phyloP scores from a whole-genome alignment of 1,284 basidiomycete genomes.

The Ustilago hordei region DNA sequence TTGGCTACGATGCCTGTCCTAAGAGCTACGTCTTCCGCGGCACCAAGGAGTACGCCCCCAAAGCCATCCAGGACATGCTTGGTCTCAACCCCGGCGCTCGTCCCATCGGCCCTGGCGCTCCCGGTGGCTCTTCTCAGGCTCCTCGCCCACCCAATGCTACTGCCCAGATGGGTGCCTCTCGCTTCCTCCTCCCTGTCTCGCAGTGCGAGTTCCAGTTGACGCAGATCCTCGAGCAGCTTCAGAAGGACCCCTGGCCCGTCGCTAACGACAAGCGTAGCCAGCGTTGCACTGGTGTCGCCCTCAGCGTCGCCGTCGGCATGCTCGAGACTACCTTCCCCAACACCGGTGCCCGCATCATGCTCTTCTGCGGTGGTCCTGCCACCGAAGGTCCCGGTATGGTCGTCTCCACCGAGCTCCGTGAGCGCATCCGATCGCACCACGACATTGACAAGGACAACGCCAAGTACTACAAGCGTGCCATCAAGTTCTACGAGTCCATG shows the following conservation, averaged over 20 bases:
- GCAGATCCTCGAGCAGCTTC: slow-evolving; percentile 87
- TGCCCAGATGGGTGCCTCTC: slow-evolving; percentile 81
- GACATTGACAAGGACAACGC: slow-evolving; percentile 98
- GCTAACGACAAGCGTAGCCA: slow-evolving; percentile 94
- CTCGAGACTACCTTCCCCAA: slow-evolving; percentile 96
- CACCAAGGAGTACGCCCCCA: slow-evolving; percentile 96
- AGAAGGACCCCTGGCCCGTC: slow-evolving; percentile 96
- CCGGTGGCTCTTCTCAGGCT: slow-evolving; percentile 70
- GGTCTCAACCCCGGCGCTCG: slow-evolving; percentile 76
- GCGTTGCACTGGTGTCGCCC: slow-evolving; percentile 92
- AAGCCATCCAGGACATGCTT: slow-evolving; percentile 99
- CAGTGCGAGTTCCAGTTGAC: slow-evolving; percentile 98
- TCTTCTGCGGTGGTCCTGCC: slow-evolving; percentile 95
- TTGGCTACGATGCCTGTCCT: slow-evolving; percentile 94
- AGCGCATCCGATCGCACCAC: slow-evolving; percentile 98
- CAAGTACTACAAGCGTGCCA: slow-evolving; percentile 96
- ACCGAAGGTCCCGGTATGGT: slow-evolving; percentile 98
- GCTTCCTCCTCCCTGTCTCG: slow-evolving; percentile 92
- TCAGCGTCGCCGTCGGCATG: slow-evolving; percentile 94
- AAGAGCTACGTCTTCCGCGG: slow-evolving; percentile 99
- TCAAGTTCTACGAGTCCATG: slow-evolving; percentile 96
- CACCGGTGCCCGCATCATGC: slow-evolving; percentile 94
- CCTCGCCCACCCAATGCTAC: slow-evolving; percentile 79
- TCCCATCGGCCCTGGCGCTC: slow-evolving; percentile 72
- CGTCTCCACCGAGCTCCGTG: slow-evolving; percentile 92